Evolutionary conservation across 2,329 filamentous ascomycete species (phyloP), one percentile per base, ranked within the genome.

Genomic region (Clarireedia homoeocarpa): DNA sequence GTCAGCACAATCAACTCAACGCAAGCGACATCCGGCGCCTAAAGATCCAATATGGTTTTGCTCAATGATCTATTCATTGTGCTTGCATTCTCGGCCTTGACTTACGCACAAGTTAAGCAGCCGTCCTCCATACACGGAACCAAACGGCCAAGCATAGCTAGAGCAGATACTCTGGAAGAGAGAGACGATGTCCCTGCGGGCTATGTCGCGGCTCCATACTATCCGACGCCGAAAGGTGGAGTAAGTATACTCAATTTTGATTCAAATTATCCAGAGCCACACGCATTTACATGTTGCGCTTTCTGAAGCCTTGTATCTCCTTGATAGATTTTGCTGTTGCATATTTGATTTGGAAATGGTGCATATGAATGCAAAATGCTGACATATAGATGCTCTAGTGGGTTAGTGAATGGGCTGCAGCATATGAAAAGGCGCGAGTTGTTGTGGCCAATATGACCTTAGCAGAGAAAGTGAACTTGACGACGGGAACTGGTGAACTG

Each of bases 401-500:
- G 66, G 55, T 63, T 20, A 51, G 60, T 2, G 61, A 52, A 23
- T 92, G 88, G 88, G 74, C 74, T 23, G 79, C 80, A 17, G 85
- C 86, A 63, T 92, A 91, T 66, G 73, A 73, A 52, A 89, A 87
- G 65, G 88, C 88, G 1, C 77, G 83, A 56, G 70, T 74, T 3
- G 70, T 91, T 14, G 88, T 92, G 15, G 80, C 82, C 53, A 79
- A 82, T 48, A 89, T 92, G 87, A 91, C 87, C 0, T 71, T 92
- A 55, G 87, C 86, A 2, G 88, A 91, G 69, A 92, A 91, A 72
- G 84, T 86, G 3, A 91, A 91, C 66, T 77, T 91, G 51, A 90
- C 86, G 0, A 80, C 81, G 1, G 88, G 88, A 3, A 85, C 80
- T 1, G 87, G 87, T 1, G 77, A 85, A 44, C 85, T 77, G 61